These are phyloP conservation scores for Lonicera japonica DNA, from an alignment of 129 eudicot genomes.

Conservation along the genomic window DNA sequence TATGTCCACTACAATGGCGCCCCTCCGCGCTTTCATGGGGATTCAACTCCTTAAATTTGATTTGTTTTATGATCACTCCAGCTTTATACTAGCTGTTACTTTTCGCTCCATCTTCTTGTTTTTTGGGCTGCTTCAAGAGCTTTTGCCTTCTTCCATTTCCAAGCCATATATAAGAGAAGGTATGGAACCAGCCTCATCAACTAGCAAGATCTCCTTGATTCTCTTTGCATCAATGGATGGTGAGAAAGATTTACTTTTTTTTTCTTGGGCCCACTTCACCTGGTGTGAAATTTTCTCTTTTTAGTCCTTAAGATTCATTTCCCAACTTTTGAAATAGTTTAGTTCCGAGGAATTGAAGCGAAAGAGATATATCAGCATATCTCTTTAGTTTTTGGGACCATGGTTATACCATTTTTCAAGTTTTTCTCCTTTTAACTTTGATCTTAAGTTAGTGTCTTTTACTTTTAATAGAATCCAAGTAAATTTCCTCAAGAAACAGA, in stretches of 20 bases:
- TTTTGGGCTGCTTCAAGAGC: no score
- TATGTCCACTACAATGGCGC: no score
- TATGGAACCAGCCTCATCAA: no score
- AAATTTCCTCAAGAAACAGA: background rate
- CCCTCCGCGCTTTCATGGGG: no score
- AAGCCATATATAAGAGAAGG: no score
- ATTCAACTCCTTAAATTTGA: no score
- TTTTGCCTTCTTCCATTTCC: slow-evolving; percentile 37
- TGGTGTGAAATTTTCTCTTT: slow-evolving; percentile 21
- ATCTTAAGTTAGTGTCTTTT: slow-evolving; percentile 17
- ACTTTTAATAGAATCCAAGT: slow-evolving; percentile 12
- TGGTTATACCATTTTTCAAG: slow-evolving; percentile 7
- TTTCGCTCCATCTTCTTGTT: slow-evolving; percentile 24
- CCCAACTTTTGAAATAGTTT: slow-evolving; percentile 25
- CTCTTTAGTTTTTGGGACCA: slow-evolving; percentile 26
- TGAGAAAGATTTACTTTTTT: slow-evolving; percentile 21
- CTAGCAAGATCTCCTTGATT: no score
- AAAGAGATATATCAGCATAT: slow-evolving; percentile 26
- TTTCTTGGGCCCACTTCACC: slow-evolving; percentile 35
- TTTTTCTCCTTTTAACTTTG: slow-evolving; percentile 5
- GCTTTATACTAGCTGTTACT: slow-evolving; percentile 21
- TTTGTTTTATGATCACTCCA: no score
- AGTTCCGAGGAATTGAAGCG: slow-evolving; percentile 20
- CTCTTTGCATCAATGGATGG: no score
- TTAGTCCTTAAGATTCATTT: slow-evolving; percentile 19